Percentiles rank a stretch among this genome's conserved stretches.
phyloP scores from a whole-genome alignment of 1,139 yeast genomes.

The Blastobotrys niveus region DNA sequence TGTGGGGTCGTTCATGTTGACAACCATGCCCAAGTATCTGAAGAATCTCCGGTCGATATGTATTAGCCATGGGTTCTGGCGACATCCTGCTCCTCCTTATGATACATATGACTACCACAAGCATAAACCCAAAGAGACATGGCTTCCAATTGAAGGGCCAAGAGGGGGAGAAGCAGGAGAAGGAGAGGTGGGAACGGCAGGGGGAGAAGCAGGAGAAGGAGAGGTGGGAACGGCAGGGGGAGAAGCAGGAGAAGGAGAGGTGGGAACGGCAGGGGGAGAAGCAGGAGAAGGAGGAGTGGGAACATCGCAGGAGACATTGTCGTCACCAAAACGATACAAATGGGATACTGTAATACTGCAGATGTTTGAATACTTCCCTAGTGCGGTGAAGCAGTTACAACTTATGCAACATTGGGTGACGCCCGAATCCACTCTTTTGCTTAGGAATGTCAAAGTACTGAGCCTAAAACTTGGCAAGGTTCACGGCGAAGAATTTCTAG shows the following conservation, averaged over 20 bases:
- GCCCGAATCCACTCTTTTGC: background rate
- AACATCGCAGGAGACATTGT: no score
- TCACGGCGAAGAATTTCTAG: background rate
- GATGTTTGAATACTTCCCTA: conserved; percentile 8
- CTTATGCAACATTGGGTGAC: conserved; percentile 8
- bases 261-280: no score
- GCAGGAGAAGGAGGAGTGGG: no score
- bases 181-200: no score
- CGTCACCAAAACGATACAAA: background rate
- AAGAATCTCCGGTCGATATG: conserved; percentile 7
- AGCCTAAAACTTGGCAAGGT: conserved; percentile 2
- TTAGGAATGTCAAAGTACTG: conserved; percentile 9
- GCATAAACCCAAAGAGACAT: background rate
- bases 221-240: no score
- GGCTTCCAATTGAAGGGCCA: background rate
- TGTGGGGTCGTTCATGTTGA: conserved; percentile 3
- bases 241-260: no score
- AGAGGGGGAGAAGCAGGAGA: background rate
- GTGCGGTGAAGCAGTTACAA: conserved; percentile 3
- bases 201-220: no score
- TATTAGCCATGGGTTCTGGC: conserved; percentile 7
- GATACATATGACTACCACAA: no score
- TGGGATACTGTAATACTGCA: conserved; percentile 6
- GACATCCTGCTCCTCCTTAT: no score
- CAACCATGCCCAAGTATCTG: conserved; percentile 5